Base-by-base conservation (phyloP, 2,329 filamentous ascomycete species). In the Neonectria sp. region DNA sequence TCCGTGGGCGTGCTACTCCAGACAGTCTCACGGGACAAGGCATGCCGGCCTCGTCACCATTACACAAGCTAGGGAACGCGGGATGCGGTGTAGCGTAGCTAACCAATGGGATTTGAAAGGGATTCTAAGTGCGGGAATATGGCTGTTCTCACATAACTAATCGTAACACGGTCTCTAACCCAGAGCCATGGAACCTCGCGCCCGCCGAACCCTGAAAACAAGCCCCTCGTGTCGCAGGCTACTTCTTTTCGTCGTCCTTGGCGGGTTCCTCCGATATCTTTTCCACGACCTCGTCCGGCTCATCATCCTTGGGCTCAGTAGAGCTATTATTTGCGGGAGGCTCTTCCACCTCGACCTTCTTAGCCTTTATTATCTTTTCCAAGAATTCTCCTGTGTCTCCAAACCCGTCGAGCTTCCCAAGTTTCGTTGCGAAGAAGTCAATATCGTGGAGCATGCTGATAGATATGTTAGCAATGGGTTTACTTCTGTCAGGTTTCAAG, bases 391-490 rank as follows among this genome's bases (percentile, higher is more conserved):
- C 93, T 3, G 93, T 85, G 71, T 95, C 91, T 11, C 88, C 91
- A 66, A 94, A 93, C 2, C 93, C 94, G 59, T 96, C 92, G 45
- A 97, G 88, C 77, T 93, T 95, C 71, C 89, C 86, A 7, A 97
- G 86, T 71, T 90, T 91, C 1, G 86, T 82, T 55, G 90, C 87
- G 74, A 97, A 92, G 72, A 91, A 89, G 63, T 95, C 90, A 17
- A 94, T 88, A 76, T 97, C 95, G 53, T 88, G 88, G 55, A 93
- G 83, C 85, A 98, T 91, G 77, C 94, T 96, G 70, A 12, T 9
- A 24, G 27, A 4, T 21, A 37, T 31, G 63, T 76, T 67, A 77
- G 67, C 55, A 15, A 35, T n/a, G 48, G 13, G 33, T 8, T 24
- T 6, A 27, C 17, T 9, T 21, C 11, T 4, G 13, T 17, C 17